These are phyloP conservation scores for Pyrenula aspistea DNA, from an alignment of 495 filamentous ascomycete genomes.

Conservation along the genomic window DNA sequence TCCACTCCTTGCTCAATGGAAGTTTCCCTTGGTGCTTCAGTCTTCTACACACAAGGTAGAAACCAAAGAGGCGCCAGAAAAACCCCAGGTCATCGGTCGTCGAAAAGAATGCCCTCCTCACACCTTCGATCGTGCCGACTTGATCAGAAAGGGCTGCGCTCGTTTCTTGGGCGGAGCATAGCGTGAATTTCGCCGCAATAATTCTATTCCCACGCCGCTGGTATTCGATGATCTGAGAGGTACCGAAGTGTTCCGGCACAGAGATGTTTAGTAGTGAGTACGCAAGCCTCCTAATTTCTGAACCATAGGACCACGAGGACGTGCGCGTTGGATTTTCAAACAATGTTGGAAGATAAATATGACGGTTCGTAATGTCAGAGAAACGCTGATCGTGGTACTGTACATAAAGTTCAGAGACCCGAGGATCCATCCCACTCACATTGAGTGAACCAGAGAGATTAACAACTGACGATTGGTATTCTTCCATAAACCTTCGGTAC, in stretches of 20 bases:
- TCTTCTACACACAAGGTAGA: constrained; percentile 2
- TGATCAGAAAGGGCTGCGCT: background rate
- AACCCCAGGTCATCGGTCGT: background rate
- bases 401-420: constrained; percentile 34
- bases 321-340: constrained; percentile 44
- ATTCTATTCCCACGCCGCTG: constrained; percentile 30
- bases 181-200: constrained; percentile 14
- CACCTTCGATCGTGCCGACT: background rate
- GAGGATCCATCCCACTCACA: constrained; percentile 24
- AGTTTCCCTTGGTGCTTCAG: constrained; percentile 1
- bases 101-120: background rate
- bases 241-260: constrained; percentile 8
- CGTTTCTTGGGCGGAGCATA: constrained; percentile 2
- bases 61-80: background rate
- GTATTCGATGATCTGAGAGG: constrained; percentile 29
- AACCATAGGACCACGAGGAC: constrained; percentile 54
- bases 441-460: background rate
- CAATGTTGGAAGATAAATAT: constrained; percentile 47
- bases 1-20: background rate
- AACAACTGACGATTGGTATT: background rate
- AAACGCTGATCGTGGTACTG: constrained; percentile 23
- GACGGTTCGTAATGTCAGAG: constrained; percentile 22
- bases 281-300: constrained; percentile 36
- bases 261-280: constrained; percentile 44
- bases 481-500: background rate